phyloP scores from a whole-genome alignment of 225 moss, liverwort and hornwort genomes.

The Thuidium tamariscinum region DNA sequence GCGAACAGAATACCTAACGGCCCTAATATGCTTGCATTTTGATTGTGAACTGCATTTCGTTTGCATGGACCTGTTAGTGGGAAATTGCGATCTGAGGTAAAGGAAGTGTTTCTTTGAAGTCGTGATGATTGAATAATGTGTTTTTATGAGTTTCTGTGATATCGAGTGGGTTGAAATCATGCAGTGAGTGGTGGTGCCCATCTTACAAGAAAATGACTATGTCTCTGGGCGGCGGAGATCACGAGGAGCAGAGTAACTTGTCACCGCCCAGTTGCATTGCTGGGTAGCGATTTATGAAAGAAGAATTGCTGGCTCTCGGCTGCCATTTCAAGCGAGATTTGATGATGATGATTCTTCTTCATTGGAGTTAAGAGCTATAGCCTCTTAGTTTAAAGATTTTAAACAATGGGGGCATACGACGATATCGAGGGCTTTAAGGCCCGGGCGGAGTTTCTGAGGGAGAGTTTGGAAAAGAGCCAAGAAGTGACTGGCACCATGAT shows the following conservation, averaged over 20 bases:
- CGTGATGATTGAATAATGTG: neutral
- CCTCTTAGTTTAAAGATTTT: neutral
- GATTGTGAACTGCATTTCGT: neutral
- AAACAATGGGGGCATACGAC: conserved; percentile 57
- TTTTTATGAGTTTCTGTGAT: neutral
- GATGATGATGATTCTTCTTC: neutral
- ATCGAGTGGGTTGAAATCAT: neutral
- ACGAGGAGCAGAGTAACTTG: neutral
- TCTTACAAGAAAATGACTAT: neutral
- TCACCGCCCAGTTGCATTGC: neutral
- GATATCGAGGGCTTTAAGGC: conserved; percentile 60
- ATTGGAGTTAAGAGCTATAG: neutral
- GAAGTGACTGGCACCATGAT: conserved; percentile 67
- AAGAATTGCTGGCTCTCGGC: neutral
- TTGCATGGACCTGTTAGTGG: neutral
- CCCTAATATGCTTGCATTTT: neutral
- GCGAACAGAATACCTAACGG: neutral
- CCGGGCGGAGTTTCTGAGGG: conserved; percentile 74
- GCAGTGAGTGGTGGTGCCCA: neutral
- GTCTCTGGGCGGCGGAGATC: neutral
- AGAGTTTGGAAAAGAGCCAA: conserved; percentile 61
- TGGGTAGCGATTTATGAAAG: neutral
- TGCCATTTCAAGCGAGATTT: neutral
- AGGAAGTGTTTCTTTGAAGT: neutral
- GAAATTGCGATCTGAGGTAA: neutral